These are phyloP conservation scores for Vitis hybrid DNA, from an alignment of 177 flowering plant genomes.

Conservation along the genomic window DNA sequence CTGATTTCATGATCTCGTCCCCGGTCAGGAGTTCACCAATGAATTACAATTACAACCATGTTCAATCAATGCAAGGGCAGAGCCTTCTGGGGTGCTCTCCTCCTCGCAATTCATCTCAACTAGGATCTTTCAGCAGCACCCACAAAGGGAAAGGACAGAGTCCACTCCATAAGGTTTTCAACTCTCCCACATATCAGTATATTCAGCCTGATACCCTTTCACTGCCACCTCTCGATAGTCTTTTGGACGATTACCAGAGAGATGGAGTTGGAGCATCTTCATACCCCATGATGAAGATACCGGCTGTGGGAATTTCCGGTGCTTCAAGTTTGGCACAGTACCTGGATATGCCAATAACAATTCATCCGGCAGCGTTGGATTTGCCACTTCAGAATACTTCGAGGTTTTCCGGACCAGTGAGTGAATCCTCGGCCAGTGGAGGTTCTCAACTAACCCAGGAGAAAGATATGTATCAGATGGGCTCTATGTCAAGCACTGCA, in stretches of 20 bases:
- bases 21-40: conserved; percentile 38
- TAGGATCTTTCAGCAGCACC: conserved; percentile 29
- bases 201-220: conserved; percentile 44
- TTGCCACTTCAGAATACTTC: conserved; percentile 21
- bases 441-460: conserved; percentile 29
- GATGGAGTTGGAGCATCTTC: conserved; percentile 27
- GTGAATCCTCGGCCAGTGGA: conserved; percentile 13
- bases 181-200: conserved; percentile 40
- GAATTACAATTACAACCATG: conserved; percentile 25
- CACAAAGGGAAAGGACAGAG: conserved; percentile 49
- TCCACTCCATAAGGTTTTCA: conserved; percentile 50
- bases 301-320: conserved; percentile 3
- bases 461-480: conserved; percentile 32
- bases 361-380: conserved; percentile 32
- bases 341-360: conserved; percentile 26
- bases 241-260: conserved; percentile 39
- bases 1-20: conserved; percentile 60
- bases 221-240: conserved; percentile 45
- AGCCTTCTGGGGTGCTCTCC: conserved; percentile 40
- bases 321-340: conserved; percentile 17
- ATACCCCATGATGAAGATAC: conserved; percentile 22
- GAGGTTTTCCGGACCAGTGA: conserved; percentile 35
- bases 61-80: conserved; percentile 38
- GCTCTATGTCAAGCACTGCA: conserved; percentile 7
- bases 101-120: conserved; percentile 30